phyloP scores from a whole-genome alignment of 208 protist species.

The Naegleria lovaniensis region DNA sequence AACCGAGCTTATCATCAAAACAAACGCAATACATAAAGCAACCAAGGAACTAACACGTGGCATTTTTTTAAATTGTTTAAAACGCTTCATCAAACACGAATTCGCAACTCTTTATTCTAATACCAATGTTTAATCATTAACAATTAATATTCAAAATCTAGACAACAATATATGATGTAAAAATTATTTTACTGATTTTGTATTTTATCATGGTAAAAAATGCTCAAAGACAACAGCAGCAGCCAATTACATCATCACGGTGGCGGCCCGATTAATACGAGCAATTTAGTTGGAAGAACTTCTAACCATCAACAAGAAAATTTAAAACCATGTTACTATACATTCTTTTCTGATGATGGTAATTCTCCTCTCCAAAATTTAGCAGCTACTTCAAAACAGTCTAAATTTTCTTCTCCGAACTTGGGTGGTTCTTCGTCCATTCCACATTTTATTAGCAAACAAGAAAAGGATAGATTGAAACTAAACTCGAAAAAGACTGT shows the following conservation, averaged over 20 bases:
- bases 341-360: not conserved
- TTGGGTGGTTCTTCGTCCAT: not conserved
- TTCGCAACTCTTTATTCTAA: too few relatives aligned
- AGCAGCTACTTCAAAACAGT: not conserved
- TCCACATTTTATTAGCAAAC: constrained; percentile 7
- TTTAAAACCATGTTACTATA: not conserved
- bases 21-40: not conserved
- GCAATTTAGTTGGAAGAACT: not conserved
- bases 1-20: not conserved
- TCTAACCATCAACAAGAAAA: not conserved
- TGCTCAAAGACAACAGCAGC: not conserved
- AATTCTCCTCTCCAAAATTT: not conserved
- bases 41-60: not conserved
- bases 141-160: too few relatives aligned
- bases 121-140: too few relatives aligned
- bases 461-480: not conserved
- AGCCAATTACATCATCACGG: not conserved
- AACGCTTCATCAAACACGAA: too few relatives aligned
- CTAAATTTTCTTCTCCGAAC: not conserved
- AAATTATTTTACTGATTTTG: too few relatives aligned
- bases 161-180: too few relatives aligned
- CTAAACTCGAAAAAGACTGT: constrained; percentile 5
- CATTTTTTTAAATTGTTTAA: not conserved
- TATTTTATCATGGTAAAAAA: too few relatives aligned
- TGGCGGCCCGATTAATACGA: not conserved